Evolutionary conservation across 441 rosid genomes (phyloP), one percentile per base, ranked within the genome.

Genomic region (Gossypium trilobum): DNA sequence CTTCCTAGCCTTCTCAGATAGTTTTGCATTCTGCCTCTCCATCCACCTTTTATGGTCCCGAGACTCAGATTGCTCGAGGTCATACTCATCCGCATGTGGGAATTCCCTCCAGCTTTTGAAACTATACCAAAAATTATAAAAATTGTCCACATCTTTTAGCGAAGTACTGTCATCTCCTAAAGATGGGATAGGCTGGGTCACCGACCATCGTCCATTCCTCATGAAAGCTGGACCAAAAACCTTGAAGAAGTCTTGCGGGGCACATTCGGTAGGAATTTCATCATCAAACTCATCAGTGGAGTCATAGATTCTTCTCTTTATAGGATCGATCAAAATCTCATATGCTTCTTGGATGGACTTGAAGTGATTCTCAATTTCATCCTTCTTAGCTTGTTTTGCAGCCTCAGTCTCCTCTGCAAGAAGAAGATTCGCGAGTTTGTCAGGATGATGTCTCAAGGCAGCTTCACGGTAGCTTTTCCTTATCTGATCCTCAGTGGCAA

Each of bases 11-110:
- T 88, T 92, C 57, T 82, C 99, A 2, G 97, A 64, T 19, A 85
- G 85, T 73, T 87, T 92, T 3, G 91, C 89, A 81, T 94, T 94
- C 85, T 94, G 97, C 86, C 95, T 90, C 86, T 94, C 99, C 97
- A 94, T 92, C 97, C 99, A 94, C 84, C 99, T 92, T 81, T 79
- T 89, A 60, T 94, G 97, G 65, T 94, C 97, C 72, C 99, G 97
- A 62, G 95, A 86, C 78, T 94, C 99, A 0, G 97, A 95, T 79
- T 92, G 87, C 74, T 94, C 99, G 51, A 94, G 82, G 81, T 94
- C 97, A 82, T 85, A 93, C 85, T 94, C 99, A 74, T 92, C 97
- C n/a, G 89, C 88, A 82, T 92, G 97, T 10, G 99, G 97, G 80
- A 92, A 94, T 77, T 92, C 99, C 62, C 99, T 89, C 99, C 99